Evolutionary conservation across 805 yeast species (phyloP).

Genomic region (Helenozyma baotianmanensis): DNA sequence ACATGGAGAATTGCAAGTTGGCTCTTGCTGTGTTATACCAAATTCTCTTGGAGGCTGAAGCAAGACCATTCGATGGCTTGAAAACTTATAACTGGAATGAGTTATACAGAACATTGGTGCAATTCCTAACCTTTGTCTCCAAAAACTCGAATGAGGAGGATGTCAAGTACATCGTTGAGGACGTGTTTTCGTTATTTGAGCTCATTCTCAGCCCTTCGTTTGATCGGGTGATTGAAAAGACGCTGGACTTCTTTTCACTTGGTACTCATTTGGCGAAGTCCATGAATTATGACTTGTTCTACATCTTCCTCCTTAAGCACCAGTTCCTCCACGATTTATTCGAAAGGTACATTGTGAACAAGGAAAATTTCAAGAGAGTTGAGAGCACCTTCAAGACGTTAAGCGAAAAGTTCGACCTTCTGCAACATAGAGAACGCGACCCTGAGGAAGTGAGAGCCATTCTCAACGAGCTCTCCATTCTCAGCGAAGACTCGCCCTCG

Average conservation of each 20-base stretch:
- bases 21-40: slow-evolving; percentile 24
- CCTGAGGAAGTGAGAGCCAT: slow-evolving; percentile 7
- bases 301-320: slow-evolving; percentile 24
- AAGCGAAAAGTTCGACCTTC: slow-evolving; percentile 16
- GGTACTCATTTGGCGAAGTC: slow-evolving; percentile 21
- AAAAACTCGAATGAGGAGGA: slow-evolving; percentile 14
- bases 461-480: slow-evolving; percentile 8
- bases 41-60: slow-evolving; percentile 16
- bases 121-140: slow-evolving; percentile 24
- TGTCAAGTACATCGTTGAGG: slow-evolving; percentile 15
- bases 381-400: slow-evolving; percentile 10
- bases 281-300: slow-evolving; percentile 28
- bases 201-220: slow-evolving; percentile 16
- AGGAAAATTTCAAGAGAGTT: slow-evolving; percentile 11
- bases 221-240: slow-evolving; percentile 14
- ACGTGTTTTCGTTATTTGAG: slow-evolving; percentile 12
- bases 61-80: slow-evolving; percentile 13
- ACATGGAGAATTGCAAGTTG: slow-evolving; percentile 26
- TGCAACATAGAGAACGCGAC: slow-evolving; percentile 13
- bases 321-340: slow-evolving; percentile 15
- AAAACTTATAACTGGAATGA: slow-evolving; percentile 33
- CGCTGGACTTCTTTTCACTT: slow-evolving; percentile 7
- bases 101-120: slow-evolving; percentile 26
- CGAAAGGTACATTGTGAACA: slow-evolving; percentile 11
- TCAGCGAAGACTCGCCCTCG: slow-evolving; percentile 4